Evolutionary conservation across 805 yeast genomes (phyloP).

Genomic region (Hanseniaspora pseudoguilliermondii): DNA sequence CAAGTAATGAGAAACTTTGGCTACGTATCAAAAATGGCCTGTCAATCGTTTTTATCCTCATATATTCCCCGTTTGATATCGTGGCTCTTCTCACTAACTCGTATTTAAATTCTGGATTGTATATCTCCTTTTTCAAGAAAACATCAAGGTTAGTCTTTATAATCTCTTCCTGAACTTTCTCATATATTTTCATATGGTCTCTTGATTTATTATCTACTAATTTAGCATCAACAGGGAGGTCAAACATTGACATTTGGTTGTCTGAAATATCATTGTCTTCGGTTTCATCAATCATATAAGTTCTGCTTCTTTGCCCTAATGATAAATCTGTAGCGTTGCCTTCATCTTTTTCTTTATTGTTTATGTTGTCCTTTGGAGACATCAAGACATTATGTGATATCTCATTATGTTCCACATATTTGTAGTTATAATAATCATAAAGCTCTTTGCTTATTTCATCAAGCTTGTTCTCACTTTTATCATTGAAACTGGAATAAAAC

Average conservation of each 20-base stretch:
- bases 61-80: background rate
- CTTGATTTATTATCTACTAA: constrained; percentile 3
- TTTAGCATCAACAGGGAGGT: constrained; percentile 6
- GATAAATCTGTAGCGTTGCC: background rate
- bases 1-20: constrained; percentile 11
- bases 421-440: constrained; percentile 21
- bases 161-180: constrained; percentile 6
- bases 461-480: background rate
- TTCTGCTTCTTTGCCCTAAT: background rate
- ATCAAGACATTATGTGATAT: constrained; percentile 13
- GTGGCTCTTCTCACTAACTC: constrained; percentile 10
- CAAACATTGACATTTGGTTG: background rate
- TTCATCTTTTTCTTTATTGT: constrained; percentile 21
- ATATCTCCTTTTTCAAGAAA: background rate
- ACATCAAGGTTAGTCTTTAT: background rate
- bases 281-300: background rate
- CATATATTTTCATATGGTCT: constrained; percentile 3
- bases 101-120: background rate
- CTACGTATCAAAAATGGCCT: background rate
- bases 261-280: constrained; percentile 12
- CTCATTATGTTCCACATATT: constrained; percentile 15
- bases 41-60: background rate
- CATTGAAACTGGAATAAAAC: constrained; percentile 4
- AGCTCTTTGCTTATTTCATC: constrained; percentile 12
- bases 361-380: constrained; percentile 21